Base-by-base conservation (phyloP, 1,139 yeast species). In the Pneumocystis oryctolagi region DNA sequence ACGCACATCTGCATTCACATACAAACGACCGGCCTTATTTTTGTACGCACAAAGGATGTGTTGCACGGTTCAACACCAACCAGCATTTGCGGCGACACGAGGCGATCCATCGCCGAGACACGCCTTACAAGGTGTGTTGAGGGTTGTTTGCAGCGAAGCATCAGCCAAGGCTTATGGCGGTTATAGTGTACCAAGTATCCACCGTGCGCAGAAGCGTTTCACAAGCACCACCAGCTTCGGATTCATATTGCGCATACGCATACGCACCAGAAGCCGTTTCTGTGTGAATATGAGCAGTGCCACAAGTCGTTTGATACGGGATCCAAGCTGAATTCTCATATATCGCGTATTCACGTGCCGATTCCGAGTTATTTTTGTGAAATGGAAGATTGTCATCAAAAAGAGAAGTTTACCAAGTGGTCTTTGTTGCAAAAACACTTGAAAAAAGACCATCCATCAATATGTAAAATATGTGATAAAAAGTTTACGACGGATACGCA, bases 81-180 rank as follows among this genome's bases (percentile, higher is more conserved):
- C 98, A 92, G 74, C 97, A 90, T 71, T 76, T 89, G 67, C 82
- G 81, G 68, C 79, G 96, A 64, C 99, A 92, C 71, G 89, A 59
- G 55, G 64, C 47, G 58, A 65, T 67, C 20, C 70, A 66, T 60
- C 61, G 59, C 31, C 63, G 64, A 32, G 62, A 63, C 40, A 55
- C 58, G 58, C 69, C 68, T 58, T 67, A 66, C 56, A 79, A 71
- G 71, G 68, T 62, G 69, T 42, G 12, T 34, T 34, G 6, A 9
- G 47, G 37, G 75, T n/a, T n/a, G n/a, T n/a, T n/a, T n/a, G n/a
- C n/a, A n/a, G n/a, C n/a, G n/a, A n/a, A n/a, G n/a, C n/a, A n/a
- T n/a, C n/a, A n/a, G n/a, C n/a, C n/a, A n/a, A n/a, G n/a, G n/a
- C n/a, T n/a, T n/a, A n/a, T n/a, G n/a, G n/a, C n/a, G n/a, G n/a